Conservation (phyloP, 2,329 filamentous ascomycete genomes). For the Achaetomium macrosporum region DNA sequence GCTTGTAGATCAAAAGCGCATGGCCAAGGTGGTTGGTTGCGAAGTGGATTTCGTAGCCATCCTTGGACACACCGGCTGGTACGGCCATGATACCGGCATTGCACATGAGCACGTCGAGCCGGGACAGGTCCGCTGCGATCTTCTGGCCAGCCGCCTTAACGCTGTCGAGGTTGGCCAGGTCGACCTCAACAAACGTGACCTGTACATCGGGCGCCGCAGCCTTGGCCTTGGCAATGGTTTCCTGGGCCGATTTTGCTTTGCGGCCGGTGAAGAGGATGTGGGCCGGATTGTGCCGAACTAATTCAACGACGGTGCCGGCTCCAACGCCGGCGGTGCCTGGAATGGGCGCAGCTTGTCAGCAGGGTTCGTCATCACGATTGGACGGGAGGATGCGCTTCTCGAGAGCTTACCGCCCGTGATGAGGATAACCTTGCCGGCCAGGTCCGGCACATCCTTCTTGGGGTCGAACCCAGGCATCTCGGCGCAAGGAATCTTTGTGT, state of each 20-base stretch:
- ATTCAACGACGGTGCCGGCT: constrained; percentile 35
- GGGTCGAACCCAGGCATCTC: constrained; percentile 1
- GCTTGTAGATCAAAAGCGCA: constrained; percentile 34
- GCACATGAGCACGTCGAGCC: constrained; percentile 40
- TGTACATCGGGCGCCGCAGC: neutral
- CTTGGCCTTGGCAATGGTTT: constrained; percentile 8
- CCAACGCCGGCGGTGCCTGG: constrained; percentile 42
- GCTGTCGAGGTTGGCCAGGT: constrained; percentile 31
- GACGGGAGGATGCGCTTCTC: neutral
- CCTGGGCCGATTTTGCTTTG: constrained; percentile 18
- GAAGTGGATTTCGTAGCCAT: constrained; percentile 44
- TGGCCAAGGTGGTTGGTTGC: constrained; percentile 43
- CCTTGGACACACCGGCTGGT: constrained; percentile 31
- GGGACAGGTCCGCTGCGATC: constrained; percentile 27
- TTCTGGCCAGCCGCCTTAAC: constrained; percentile 35
- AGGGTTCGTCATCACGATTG: neutral
- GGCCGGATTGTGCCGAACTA: constrained; percentile 34
- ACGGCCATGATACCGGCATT: constrained; percentile 41
- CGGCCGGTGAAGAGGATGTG: constrained; percentile 24
- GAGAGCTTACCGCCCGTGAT: constrained; percentile 36
- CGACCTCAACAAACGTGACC: constrained; percentile 12
- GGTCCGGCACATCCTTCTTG: constrained; percentile 3
- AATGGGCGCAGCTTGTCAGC: neutral
- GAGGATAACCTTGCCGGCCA: constrained; percentile 37
- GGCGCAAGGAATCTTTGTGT: neutral